Conservation (phyloP, 768 basidiomycete species). For the Auricularia cornea region DNA sequence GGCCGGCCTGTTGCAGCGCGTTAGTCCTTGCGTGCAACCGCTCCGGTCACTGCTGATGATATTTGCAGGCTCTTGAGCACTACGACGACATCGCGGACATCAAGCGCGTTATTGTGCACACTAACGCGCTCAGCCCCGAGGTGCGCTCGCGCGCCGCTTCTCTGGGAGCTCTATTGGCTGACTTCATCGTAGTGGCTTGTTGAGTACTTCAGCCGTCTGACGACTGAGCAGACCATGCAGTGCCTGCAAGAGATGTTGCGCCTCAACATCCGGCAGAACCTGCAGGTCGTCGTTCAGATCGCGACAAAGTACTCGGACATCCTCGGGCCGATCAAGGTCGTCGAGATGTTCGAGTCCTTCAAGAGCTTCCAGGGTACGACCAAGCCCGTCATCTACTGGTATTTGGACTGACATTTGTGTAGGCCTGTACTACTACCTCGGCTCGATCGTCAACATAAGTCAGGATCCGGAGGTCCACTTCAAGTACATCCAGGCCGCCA, state of each 20-base stretch:
- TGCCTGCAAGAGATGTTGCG: conserved; percentile 96
- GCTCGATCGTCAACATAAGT: conserved; percentile 93
- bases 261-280: conserved; percentile 94
- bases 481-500: conserved; percentile 99
- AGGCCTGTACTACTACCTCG: conserved; percentile 93
- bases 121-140: conserved; percentile 73
- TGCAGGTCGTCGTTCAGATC: conserved; percentile 93
- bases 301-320: conserved; percentile 99
- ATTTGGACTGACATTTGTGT: conserved; percentile 26
- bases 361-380: conserved; percentile 78
- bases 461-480: conserved; percentile 97
- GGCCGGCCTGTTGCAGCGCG: conserved; percentile 89
- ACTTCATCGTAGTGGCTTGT: conserved; percentile 73
- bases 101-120: conserved; percentile 95
- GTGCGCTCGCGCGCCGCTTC: conserved; percentile 28
- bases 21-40: conserved; percentile 29
- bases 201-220: conserved; percentile 92
- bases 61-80: conserved; percentile 83
- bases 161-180: conserved; percentile 4
- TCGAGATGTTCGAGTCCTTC: conserved; percentile 97
- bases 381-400: neutral
- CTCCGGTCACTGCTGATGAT: conserved; percentile 3
- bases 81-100: conserved; percentile 98
- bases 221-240: conserved; percentile 93
- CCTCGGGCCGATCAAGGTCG: conserved; percentile 91